A percentile compares a stretch with the other conserved stretches of the same genome.
These are phyloP conservation scores for Aspergillus fumigatus DNA, from an alignment of 2,329 filamentous ascomycete species.

Conservation along the genomic window DNA sequence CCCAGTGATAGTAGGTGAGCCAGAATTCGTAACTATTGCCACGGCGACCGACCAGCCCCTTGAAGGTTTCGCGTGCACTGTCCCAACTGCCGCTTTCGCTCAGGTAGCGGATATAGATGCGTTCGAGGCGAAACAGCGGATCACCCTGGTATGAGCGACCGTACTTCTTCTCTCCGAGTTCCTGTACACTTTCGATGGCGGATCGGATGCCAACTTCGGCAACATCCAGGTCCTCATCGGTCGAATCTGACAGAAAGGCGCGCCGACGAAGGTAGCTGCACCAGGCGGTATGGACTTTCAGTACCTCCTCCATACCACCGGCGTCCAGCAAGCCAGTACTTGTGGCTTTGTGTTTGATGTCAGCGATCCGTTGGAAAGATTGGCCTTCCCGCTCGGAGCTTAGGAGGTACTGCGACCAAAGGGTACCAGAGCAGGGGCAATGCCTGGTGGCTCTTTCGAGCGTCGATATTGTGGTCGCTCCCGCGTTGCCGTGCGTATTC, in stretches of 20 bases:
- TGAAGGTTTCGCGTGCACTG: slow-evolving; percentile 73
- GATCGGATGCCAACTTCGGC: slow-evolving; percentile 85
- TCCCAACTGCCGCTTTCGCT: slow-evolving; percentile 76
- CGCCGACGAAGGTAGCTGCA: slow-evolving; percentile 86
- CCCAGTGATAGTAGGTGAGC: slow-evolving; percentile 88
- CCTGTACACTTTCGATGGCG: slow-evolving; percentile 78
- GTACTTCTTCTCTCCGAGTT: slow-evolving; percentile 71
- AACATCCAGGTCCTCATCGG: slow-evolving; percentile 79
- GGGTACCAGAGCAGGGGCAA: slow-evolving; percentile 83
- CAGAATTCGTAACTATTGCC: slow-evolving; percentile 87
- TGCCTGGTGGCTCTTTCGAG: slow-evolving; percentile 80
- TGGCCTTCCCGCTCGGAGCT: slow-evolving; percentile 74
- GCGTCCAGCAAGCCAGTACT: slow-evolving; percentile 79
- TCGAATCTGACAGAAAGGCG: slow-evolving; percentile 68
- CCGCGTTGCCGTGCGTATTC: slow-evolving; percentile 44
- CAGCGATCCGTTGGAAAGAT: slow-evolving; percentile 74
- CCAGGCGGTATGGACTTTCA: slow-evolving; percentile 92
- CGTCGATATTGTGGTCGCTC: slow-evolving; percentile 59
- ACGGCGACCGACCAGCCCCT: slow-evolving; percentile 63
- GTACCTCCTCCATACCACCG: slow-evolving; percentile 78
- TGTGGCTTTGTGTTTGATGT: slow-evolving; percentile 88
- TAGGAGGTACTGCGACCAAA: slow-evolving; percentile 88
- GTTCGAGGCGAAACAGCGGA: slow-evolving; percentile 79
- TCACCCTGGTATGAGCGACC: slow-evolving; percentile 78
- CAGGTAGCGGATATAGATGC: slow-evolving; percentile 86